Evolutionary conservation across 2,329 filamentous ascomycete genomes (phyloP), one percentile per base, ranked within the genome.

Genomic region (Penicillium sp.): DNA sequence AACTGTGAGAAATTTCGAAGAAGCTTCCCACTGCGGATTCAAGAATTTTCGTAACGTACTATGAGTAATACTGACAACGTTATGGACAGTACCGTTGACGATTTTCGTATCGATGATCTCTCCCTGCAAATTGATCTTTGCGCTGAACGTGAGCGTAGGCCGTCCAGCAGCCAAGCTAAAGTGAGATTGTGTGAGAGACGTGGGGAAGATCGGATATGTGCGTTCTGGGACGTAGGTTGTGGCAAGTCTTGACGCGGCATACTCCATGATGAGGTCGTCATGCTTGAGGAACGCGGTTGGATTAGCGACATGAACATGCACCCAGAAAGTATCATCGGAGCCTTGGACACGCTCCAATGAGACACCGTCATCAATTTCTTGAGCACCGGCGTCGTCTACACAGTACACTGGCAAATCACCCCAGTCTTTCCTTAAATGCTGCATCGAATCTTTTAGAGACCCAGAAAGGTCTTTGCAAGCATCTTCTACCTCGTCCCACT

Each of bases 271-370:
- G 2, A 67, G 57, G 40, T 75, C 66, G 6, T 75, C 64, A 17
- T 67, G 68, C 7, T 65, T 52, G 44, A 82, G 69, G 51, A 79
- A 81, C 3, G 79, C 77, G 2, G 78, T 77, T 1, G 77, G 79
- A 43, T 82, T 81, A 1, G 79, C 77, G 33, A 82, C 67, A 55
- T 82, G 79, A 5, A 79, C 61, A 49, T 76, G 78, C 9, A 81
- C 56, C 79, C 79, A 82, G 45, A 70, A 72, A 13, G 69, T 62
- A 15, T 66, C 59, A 2, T 62, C 52, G 2, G 61, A 61, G 4
- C 62, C 71, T 6, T 64, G 55, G 20, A 75, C 58, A 13, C 57
- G 60, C 51, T 79, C 74, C 11, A 82, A 52, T 0, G 78, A 82
- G 4, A 82, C 61, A 2, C 76, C 79, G 48, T 82, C 79, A 44